These are phyloP conservation scores for Dipodascus geniculatus DNA, from an alignment of 805 yeast species.

Conservation along the genomic window DNA sequence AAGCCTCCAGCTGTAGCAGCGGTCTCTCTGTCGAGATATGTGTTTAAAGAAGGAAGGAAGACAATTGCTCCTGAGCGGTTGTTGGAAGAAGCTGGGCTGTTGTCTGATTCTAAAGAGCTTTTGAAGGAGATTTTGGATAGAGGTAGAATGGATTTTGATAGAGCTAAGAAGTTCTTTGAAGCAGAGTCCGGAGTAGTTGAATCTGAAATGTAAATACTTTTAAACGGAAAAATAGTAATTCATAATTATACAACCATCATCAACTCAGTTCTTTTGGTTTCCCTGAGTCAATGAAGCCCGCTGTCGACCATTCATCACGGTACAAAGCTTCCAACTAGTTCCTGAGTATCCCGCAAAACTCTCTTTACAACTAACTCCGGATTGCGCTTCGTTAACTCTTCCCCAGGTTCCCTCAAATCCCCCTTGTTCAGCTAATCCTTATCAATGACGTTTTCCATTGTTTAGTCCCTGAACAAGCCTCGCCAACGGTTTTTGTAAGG, in stretches of 20 bases:
- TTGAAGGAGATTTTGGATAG: constrained; percentile 4
- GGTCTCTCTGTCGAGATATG: constrained; percentile 63
- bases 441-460: no score
- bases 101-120: constrained; percentile 31
- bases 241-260: no score
- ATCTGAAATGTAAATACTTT: constrained; percentile 1
- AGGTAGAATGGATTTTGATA: constrained; percentile 17
- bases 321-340: no score
- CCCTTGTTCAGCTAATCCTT: no score
- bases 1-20: constrained; percentile 35
- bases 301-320: no score
- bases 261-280: no score
- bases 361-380: no score
- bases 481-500: neutral
- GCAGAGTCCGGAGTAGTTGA: constrained; percentile 14
- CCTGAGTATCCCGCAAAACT: no score
- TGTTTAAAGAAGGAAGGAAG: constrained; percentile 64
- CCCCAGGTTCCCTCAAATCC: no score
- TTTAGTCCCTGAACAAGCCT: neutral
- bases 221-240: no score
- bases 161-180: constrained; percentile 16
- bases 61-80: constrained; percentile 61
- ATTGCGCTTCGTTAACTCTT: no score
- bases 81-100: constrained; percentile 43
- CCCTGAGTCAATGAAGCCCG: no score